Evolutionary conservation across 2,329 filamentous ascomycete species (phyloP), one percentile per base, ranked within the genome.

Genomic region (Byssoonygena ceratinophila): DNA sequence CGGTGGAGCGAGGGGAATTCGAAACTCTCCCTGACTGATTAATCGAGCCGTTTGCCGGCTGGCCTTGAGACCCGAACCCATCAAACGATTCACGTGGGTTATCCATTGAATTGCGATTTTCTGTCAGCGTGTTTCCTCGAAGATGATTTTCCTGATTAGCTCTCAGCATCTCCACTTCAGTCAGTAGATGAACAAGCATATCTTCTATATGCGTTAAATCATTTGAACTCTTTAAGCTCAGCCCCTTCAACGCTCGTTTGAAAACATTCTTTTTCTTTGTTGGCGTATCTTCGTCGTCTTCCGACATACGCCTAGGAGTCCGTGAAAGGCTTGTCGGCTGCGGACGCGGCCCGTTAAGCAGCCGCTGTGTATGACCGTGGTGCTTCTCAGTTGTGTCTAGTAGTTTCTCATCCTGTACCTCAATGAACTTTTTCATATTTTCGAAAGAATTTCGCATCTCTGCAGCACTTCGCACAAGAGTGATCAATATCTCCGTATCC

Each of bases 361-460:
- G 80, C 60, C 84, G 87, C 61, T 94, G 84, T 0, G 88, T 87
- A 64, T 85, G 83, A 58, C 95, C 89, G 9, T 91, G 91, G 64
- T 91, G 87, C 61, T 87, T 85, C 61, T 90, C 84, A n/a, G 87
- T 85, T 57, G 86, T 83, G 36, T 85, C 83, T 68, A 96, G 87
- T 63, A 97, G 85, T 63, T 89, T 79, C 54, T 87, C 87, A 63
- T 96, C 91, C 55, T 94, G 91, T 59, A 94, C 85, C 46, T 85
- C 84, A 56, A 98, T 85, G 63, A 94, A 84, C 58, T 84, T 85
- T 74, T 92, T 96, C 77, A 98, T 86, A 61, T 95, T 90, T 59
- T 94, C 87, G 64, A 97, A 94, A 0, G 88, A 94, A 60, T 87
- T 94, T 58, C 91, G 87, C 90, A 97, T 97, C 70, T 98, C 92